These are phyloP conservation scores for Chimonanthus salicifolius DNA, from an alignment of 164 flowering plant species.

Conservation along the genomic window DNA sequence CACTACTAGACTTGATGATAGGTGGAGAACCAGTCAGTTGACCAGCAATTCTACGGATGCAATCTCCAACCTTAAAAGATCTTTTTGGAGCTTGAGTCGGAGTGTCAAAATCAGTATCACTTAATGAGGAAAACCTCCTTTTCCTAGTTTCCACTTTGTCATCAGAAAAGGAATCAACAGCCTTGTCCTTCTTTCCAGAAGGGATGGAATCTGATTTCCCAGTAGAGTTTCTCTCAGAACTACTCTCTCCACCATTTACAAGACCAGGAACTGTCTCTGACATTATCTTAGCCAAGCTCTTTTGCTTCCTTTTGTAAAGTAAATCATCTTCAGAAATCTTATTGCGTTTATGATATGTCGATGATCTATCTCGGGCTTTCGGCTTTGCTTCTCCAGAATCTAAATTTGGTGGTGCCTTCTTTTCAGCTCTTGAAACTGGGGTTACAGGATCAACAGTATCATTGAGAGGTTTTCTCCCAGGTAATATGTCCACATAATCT, in stretches of 20 bases:
- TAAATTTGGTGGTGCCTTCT: not conserved
- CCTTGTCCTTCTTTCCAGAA: conserved; percentile 29
- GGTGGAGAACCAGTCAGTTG: conserved; percentile 44
- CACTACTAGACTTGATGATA: conserved; percentile 17
- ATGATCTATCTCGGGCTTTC: conserved; percentile 11
- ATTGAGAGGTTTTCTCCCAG: conserved; percentile 1
- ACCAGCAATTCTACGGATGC: conserved; percentile 63
- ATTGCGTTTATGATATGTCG: conserved; percentile 15
- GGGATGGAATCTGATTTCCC: conserved; percentile 15
- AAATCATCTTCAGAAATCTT: conserved; percentile 10
- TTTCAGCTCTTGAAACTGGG: conserved; percentile 13
- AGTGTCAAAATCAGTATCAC: conserved; percentile 1
- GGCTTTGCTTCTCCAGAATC: conserved; percentile 11
- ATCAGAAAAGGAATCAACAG: conserved; percentile 14
- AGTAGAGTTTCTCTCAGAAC: conserved; percentile 8
- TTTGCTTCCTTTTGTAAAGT: conserved; percentile 20
- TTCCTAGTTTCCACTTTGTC: conserved; percentile 17
- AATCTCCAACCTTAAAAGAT: conserved; percentile 54
- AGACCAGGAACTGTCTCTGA: conserved; percentile 4
- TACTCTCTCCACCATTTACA: conserved; percentile 16
- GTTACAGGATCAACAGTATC: conserved; percentile 9
- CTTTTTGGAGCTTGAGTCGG: conserved; percentile 15
- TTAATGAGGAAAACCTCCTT: conserved; percentile 8
- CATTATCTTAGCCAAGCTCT: conserved; percentile 26
- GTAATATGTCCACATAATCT: conserved; percentile 16